phyloP scores from a whole-genome alignment of 331 rosid species.

The Arachis monticola region DNA sequence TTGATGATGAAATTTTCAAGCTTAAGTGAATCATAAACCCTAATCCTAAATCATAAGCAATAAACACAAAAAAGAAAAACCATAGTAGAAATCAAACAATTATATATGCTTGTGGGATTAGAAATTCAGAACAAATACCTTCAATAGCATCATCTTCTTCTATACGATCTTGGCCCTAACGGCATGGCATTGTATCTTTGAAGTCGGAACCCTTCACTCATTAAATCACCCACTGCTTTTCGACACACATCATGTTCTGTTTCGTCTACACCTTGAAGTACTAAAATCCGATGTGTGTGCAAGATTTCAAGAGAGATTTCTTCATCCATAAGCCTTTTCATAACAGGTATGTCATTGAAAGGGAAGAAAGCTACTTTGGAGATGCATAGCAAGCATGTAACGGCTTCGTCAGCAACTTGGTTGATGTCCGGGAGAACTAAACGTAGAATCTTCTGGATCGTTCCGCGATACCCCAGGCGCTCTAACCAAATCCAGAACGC shows the following conservation, averaged over 20 bases:
- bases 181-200: too few relatives aligned
- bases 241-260: too few relatives aligned
- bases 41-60: too few relatives aligned
- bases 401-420: conserved; percentile 58
- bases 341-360: too few relatives aligned
- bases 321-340: conserved; percentile 32
- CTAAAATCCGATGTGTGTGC: conserved; percentile 12
- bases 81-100: too few relatives aligned
- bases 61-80: background rate
- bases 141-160: too few relatives aligned
- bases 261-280: background rate
- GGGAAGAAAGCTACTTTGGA: too few relatives aligned
- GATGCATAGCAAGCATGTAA: conserved; percentile 22
- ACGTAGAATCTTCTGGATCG: conserved; percentile 36
- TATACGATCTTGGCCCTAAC: too few relatives aligned
- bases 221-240: too few relatives aligned
- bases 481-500: conserved; percentile 73
- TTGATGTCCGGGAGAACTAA: conserved; percentile 36
- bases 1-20: too few relatives aligned
- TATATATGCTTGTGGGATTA: background rate
- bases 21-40: background rate
- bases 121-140: background rate
- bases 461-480: conserved; percentile 38
- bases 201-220: too few relatives aligned
- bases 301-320: conserved; percentile 42